Evolutionary conservation across 371 early-diverging fungal species (phyloP).

Genomic region (Parasitella parasitica): DNA sequence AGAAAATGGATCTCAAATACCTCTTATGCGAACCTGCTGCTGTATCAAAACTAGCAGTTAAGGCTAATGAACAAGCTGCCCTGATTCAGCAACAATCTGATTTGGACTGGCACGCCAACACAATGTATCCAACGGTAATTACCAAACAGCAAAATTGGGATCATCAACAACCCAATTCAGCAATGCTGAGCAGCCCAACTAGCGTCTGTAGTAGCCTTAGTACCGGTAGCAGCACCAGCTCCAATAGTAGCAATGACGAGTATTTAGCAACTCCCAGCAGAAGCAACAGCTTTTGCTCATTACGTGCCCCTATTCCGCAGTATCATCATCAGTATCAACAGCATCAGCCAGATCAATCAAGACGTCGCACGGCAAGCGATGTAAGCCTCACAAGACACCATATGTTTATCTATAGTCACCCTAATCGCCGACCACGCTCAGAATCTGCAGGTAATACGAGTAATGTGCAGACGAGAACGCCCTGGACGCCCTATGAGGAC

Average conservation of each 20-base stretch:
- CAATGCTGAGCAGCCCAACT: conserved; percentile 14
- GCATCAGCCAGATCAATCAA: neutral
- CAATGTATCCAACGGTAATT: conserved; percentile 7
- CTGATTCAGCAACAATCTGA: neutral
- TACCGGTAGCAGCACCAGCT: conserved; percentile 20
- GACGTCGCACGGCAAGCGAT: conserved; percentile 24
- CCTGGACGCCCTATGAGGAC: conserved; percentile 51
- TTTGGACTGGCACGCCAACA: conserved; percentile 11
- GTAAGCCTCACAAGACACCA: conserved; percentile 20
- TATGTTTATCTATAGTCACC: conserved; percentile 26
- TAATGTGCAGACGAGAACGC: conserved; percentile 45
- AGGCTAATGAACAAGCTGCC: conserved; percentile 12
- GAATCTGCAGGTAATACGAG: conserved; percentile 20
- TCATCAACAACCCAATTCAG: neutral
- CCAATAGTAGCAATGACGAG: conserved; percentile 1
- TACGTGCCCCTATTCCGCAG: neutral
- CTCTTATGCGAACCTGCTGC: conserved; percentile 30
- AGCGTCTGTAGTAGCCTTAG: conserved; percentile 27
- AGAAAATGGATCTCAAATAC: conserved; percentile 24
- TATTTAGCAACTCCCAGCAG: neutral
- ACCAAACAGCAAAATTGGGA: conserved; percentile 11
- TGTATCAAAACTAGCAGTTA: conserved; percentile 17
- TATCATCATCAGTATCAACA: neutral
- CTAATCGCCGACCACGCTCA: conserved; percentile 22
- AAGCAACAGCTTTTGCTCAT: conserved; percentile 3